These are phyloP conservation scores for Claviceps capensis DNA, from an alignment of 2,329 filamentous ascomycete genomes.

Conservation along the genomic window DNA sequence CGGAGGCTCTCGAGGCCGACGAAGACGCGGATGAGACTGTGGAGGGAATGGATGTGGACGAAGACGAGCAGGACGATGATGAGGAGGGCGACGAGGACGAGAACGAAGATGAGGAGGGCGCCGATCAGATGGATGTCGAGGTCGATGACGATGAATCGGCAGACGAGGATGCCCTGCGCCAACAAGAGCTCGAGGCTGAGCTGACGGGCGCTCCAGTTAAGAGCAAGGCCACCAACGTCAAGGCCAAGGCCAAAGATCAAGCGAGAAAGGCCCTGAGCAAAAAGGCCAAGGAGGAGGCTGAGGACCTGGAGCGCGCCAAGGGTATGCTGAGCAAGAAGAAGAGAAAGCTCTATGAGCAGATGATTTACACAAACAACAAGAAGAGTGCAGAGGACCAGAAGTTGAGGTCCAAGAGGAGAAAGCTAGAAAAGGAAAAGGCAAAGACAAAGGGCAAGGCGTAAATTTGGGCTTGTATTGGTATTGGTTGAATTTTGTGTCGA, in stretches of 20 bases:
- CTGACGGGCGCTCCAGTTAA: conserved; percentile 54
- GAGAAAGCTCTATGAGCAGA: conserved; percentile 93
- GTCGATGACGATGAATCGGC: conserved; percentile 24
- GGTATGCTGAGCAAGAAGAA: conserved; percentile 99
- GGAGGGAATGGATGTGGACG: conserved; percentile 47
- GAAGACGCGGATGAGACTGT: conserved; percentile 51
- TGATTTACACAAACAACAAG: conserved; percentile 90
- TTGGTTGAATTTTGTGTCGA: background rate
- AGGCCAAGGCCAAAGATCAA: conserved; percentile 53
- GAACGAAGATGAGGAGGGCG: conserved; percentile 33
- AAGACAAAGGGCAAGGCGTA: conserved; percentile 30
- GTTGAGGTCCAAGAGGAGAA: conserved; percentile 79
- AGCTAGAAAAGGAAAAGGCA: conserved; percentile 55
- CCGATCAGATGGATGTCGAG: conserved; percentile 32
- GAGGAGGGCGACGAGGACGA: conserved; percentile 27
- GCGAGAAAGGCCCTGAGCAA: conserved; percentile 55
- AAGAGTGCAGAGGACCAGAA: conserved; percentile 82
- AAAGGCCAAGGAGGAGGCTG: conserved; percentile 62
- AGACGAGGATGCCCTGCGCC: conserved; percentile 57
- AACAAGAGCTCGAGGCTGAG: conserved; percentile 87
- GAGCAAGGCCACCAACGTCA: conserved; percentile 31
- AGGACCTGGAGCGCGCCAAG: conserved; percentile 85
- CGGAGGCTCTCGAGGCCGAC: conserved; percentile 61
- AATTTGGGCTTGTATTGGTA: background rate
- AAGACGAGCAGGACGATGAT: conserved; percentile 33